Evolutionary conservation across 2,329 filamentous ascomycete species (phyloP), one percentile per base, ranked within the genome.

Genomic region (Lachnellula subtilissima): DNA sequence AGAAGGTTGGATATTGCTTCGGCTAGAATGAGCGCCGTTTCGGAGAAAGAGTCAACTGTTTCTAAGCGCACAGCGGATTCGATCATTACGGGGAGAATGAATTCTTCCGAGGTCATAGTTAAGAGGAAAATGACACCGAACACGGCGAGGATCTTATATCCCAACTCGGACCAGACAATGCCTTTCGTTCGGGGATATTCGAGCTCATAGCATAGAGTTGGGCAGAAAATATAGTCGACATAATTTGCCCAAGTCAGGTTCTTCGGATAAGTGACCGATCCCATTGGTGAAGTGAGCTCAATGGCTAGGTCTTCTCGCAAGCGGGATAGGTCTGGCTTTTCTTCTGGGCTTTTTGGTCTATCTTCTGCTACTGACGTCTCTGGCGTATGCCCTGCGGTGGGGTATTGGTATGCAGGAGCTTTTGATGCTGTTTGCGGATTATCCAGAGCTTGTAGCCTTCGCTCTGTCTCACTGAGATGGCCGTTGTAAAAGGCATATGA

Each of bases 401-500:
- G 92, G 66, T 96, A 97, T 54, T 86, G 81, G 64, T 94, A 88
- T 14, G 85, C 88, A 1, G 87, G 86, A 3, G 79, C 82, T 64
- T 84, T 83, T 50, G 86, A 86, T 4, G 83, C 82, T 4, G 81
- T 84, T n/a, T 82, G 80, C 2, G 91, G 91, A 55, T 82, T 74
- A 71, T 99, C 94, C 36, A 99, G 85, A 42, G 84, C 84, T 54
- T 82, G 83, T 12, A 99, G 79, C 11, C 91, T 86, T 69, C 87
- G 86, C 71, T 95, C 84, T 0, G 91, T 95, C 71, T 94, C 90
- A 64, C 88, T 89, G 15, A 99, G 78, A 72, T 99, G 94, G 11
- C 94, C 94, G 67, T 97, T 97, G 76, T 99, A 99, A 72, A 97
- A 99, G 23, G 91, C 89, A 69, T 96, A 99, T 5, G 92, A 97